Base-by-base conservation (phyloP, 164 flowering plant species). In the Stephania yunnanensis region DNA sequence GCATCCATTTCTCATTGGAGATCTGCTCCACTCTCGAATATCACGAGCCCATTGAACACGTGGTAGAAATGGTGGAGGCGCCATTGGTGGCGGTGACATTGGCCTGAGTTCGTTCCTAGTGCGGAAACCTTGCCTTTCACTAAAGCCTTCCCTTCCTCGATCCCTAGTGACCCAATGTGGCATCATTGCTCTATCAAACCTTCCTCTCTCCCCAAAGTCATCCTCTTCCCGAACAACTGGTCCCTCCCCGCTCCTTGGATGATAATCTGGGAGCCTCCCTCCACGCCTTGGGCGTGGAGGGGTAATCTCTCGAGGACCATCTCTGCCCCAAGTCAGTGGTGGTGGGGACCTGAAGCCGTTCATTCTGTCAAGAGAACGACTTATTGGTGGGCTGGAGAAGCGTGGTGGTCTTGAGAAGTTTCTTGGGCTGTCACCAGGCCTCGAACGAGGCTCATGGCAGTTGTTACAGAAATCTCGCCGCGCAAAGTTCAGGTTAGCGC, bases 401-500 rank as follows among this genome's bases (percentile, higher is more conserved):
- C 89, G 90, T 12, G 90, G 82, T 58, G 90, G 91, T 13, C 85
- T 87, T 46, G 79, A 80, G 83, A 82, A 88, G 53, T 83, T 87
- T 75, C 93, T 83, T 2, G 90, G 93, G 83, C 91, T 87, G 71
- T 84, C 81, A 6, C 73, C 83, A 75, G 86, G 80, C 67, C 85
- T 87, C 78, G 75, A 71, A 44, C 95, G 93, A 73, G 76, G 75
- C 70, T 82, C 87, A 74, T 89, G 81, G 86, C 98, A 94, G 75
- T 87, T 90, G 85, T 91, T 90, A 74, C 98, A 92, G 81, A 75
- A 73, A 22, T 89, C 93, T 50, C 98, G 82, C 75, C 97, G 84
- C 36, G 97, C 97, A 83, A 94, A 94, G 84, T 94, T 94, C 78
- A 94, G 80, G 81, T 94, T 91, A 68, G 82, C 82, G 79, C 98